Conservation (phyloP, 2,329 filamentous ascomycete species). For the Cytospora schulzeri region DNA sequence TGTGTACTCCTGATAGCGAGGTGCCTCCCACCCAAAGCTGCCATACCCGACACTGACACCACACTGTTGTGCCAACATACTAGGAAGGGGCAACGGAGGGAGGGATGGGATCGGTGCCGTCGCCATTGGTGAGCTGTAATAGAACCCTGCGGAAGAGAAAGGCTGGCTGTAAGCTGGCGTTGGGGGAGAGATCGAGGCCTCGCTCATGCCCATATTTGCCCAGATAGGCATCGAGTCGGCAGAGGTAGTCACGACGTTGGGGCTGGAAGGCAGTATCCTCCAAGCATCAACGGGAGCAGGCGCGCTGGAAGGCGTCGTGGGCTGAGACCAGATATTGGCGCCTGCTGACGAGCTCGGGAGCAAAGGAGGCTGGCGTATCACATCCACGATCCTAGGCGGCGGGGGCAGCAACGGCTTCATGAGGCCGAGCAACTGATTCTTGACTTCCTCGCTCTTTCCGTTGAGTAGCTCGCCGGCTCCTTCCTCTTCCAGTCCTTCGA, state of each 20-base stretch:
- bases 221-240: constrained; percentile 74
- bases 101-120: constrained; percentile 62
- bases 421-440: constrained; percentile 78
- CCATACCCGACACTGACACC: constrained; percentile 76
- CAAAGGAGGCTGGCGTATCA: constrained; percentile 82
- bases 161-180: constrained; percentile 80
- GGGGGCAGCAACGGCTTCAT: constrained; percentile 86
- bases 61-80: constrained; percentile 83
- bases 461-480: constrained; percentile 90
- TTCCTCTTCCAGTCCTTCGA: constrained; percentile 96
- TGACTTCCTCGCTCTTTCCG: constrained; percentile 91
- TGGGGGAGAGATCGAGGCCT: constrained; percentile 72
- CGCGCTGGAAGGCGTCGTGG: constrained; percentile 64
- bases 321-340: constrained; percentile 80
- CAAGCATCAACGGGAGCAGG: constrained; percentile 80
- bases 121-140: constrained; percentile 78
- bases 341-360: constrained; percentile 79
- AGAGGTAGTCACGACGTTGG: constrained; percentile 71
- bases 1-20: constrained; percentile 76
- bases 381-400: constrained; percentile 85
- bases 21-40: constrained; percentile 78
- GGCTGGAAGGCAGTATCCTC: constrained; percentile 88
- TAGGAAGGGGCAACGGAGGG: constrained; percentile 78
- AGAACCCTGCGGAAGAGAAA: constrained; percentile 71
- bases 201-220: constrained; percentile 75